Evolutionary conservation across 371 early-diverging fungal species (phyloP), one percentile per base, ranked within the genome.

Genomic region (Rhizopus stolonifer): DNA sequence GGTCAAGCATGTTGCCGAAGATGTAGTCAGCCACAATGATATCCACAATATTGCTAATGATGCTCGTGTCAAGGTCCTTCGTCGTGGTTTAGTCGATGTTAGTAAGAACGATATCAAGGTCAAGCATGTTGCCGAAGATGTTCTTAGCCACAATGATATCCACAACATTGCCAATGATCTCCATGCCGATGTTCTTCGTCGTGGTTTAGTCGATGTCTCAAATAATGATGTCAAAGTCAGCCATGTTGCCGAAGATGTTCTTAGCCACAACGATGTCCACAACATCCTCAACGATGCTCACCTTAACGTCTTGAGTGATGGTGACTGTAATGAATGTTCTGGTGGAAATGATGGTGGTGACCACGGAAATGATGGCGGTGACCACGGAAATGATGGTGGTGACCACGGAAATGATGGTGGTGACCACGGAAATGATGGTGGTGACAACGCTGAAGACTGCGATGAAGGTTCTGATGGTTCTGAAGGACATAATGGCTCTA

Each of bases 361-460:
- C 13, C 32, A 52, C 31, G 29, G 50, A 7, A 40, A 58, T 13
- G 14, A 18, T 9, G 32, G 39, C 6, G 52, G 39, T 21, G 4
- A 46, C 2, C 25, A 14, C 21, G 31, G 29, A 6, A n/a, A 42
- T 34, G 43, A 44, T 14, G 36, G 19, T 2, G 32, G 53, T 7
- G 31, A 54, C 11, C 39, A 60, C 0, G 33, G 46, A 0, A 33
- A 43, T 10, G 26, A 49, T 22, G 32, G 51, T 0, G 42, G 39
- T 13, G 24, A 55, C 11, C 10, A 42, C 3, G 26, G 46, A 1
- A 21, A 39, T 17, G 48, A 49, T 42, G 44, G 49, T 18, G 49
- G 49, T 19, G 44, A 57, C n/a, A 32, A 56, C 13, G 56, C 42
- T 1, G 48, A 40, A 7, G 40, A 56, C 31, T 17, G 42, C 13